Base-by-base conservation (phyloP, 257 asterid species). In the Solanum infundibuliforme region DNA sequence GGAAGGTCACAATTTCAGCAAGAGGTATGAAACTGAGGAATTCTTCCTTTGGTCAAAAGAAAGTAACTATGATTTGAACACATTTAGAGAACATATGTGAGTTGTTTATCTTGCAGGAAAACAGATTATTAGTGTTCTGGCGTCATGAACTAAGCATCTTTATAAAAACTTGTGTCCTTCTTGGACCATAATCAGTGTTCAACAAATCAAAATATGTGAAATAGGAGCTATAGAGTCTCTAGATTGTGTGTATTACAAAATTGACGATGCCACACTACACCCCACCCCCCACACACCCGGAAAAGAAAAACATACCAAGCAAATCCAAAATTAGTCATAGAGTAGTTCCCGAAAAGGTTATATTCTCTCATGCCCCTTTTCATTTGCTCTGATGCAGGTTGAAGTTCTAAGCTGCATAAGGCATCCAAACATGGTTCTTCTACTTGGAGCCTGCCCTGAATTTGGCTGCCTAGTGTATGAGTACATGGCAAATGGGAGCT, bases 371-470 rank as follows among this genome's bases (percentile, higher is more conserved):
- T 86, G 34, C 43, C 72, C 87, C 68, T 60, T 71, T 46, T 86
- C 58, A 41, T 65, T 75, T 20, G 75, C 43, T 34, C 84, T 82
- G 87, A 88, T 88, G 85, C 91, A 95, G 98, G 95, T 97, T 88
- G 98, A 97, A 91, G 99, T 97, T 88, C 92, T 97, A 79, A 93
- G 98, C 90, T 93, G 95, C 89, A 95, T 95, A 71, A 90, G 98
- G 34, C 99, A 97, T 89, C 99, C 99, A 3, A 97, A 97, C 94
- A 95, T 96, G 99, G 99, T 97, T 69, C 98, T 97, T 86, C 98
- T 95, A 83, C 95, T 96, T 4, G 99, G 99, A 86, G 99, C 99
- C 38, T 96, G 99, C 90, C 98, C 98, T 7, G 98, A 95, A 83
- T 94, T 94, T 12, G 99, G 99, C n/a, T 96, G 98, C 90, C 95